A percentile compares a stretch with the other conserved stretches of the same genome.
phyloP scores from a whole-genome alignment of 192 early-diverging fungal genomes.

The Lunasporangiospora selenospora region DNA sequence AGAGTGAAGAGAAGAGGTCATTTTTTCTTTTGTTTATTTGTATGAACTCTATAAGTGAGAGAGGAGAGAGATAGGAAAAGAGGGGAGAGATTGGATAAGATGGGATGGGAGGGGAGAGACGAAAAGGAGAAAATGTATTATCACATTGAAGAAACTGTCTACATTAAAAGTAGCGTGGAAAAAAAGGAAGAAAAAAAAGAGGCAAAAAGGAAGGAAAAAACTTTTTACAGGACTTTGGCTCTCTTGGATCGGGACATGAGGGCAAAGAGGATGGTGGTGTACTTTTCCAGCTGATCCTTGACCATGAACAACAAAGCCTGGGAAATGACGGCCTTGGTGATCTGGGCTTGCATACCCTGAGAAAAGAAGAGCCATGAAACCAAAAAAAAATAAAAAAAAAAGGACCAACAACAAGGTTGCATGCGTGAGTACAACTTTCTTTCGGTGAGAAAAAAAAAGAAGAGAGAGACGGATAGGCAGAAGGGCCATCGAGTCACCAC shows the following conservation, averaged over 20 bases:
- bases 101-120: too few relatives aligned
- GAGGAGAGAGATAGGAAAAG: too few relatives aligned
- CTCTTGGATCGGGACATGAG: constrained; percentile 37
- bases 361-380: too few relatives aligned
- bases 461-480: constrained; percentile 11
- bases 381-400: not conserved
- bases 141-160: too few relatives aligned
- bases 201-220: too few relatives aligned
- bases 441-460: not conserved
- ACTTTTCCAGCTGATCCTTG: constrained; percentile 89
- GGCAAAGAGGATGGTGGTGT: constrained; percentile 71
- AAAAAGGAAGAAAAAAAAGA: too few relatives aligned
- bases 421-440: not conserved
- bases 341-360: constrained; percentile 96
- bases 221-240: constrained; percentile 26
- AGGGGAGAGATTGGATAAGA: too few relatives aligned
- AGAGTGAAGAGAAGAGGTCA: too few relatives aligned
- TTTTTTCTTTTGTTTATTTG: too few relatives aligned
- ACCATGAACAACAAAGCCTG: constrained; percentile 98
- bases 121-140: too few relatives aligned
- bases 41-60: too few relatives aligned
- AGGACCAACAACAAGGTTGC: not conserved
- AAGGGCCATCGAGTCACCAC: not conserved
- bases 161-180: too few relatives aligned
- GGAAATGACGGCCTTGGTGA: constrained; percentile 98